phyloP scores from a whole-genome alignment of 2,329 filamentous ascomycete species.

The Epicoccum sorghinum region DNA sequence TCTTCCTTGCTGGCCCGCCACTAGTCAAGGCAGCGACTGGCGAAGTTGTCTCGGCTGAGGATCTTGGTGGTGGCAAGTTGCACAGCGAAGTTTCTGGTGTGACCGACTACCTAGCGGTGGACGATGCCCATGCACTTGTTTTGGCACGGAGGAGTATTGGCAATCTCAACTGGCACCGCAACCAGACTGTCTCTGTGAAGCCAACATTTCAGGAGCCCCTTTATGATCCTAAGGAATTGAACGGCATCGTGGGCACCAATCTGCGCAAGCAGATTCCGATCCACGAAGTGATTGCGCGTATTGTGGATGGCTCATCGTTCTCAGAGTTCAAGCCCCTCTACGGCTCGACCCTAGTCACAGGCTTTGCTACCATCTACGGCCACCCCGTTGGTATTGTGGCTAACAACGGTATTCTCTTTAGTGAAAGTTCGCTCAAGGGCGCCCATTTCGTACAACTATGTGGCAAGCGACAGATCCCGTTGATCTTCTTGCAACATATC shows the following conservation, averaged over 20 bases:
- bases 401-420: constrained; percentile 95
- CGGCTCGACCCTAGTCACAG: constrained; percentile 84
- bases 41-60: constrained; percentile 87
- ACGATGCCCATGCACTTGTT: constrained; percentile 89
- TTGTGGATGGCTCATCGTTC: constrained; percentile 90
- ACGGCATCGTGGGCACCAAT: constrained; percentile 89
- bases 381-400: constrained; percentile 91
- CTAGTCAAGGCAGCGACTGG: constrained; percentile 96
- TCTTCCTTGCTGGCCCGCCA: constrained; percentile 93
- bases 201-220: constrained; percentile 73
- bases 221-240: constrained; percentile 78
- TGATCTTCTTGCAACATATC: constrained; percentile 96
- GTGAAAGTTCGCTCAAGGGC: constrained; percentile 85
- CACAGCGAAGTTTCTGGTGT: constrained; percentile 92
- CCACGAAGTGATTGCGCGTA: constrained; percentile 88
- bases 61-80: constrained; percentile 86
- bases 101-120: constrained; percentile 91
- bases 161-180: constrained; percentile 85
- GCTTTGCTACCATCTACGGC: constrained; percentile 88
- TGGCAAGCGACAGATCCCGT: constrained; percentile 83
- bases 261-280: constrained; percentile 84
- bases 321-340: constrained; percentile 94
- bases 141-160: constrained; percentile 82
- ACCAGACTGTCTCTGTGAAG: constrained; percentile 40
- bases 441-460: constrained; percentile 98